Percentiles rank a stretch among this genome's conserved stretches.
phyloP scores from a whole-genome alignment of 176 grass and related monocot species.

The Areca catechu region DNA sequence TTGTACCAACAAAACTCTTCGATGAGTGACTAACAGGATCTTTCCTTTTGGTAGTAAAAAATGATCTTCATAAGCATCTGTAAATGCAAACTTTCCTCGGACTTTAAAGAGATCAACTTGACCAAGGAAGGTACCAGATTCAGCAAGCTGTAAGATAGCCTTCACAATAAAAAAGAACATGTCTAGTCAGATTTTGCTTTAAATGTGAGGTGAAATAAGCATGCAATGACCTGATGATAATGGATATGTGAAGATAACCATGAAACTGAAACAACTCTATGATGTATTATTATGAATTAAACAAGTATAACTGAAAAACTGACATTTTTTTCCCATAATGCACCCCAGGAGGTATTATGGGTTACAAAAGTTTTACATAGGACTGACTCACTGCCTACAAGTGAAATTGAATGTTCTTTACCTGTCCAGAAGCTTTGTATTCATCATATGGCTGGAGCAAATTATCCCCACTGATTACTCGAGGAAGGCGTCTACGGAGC shows the following conservation, averaged over 20 bases:
- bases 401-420: constrained; percentile 14
- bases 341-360: too few species aligned
- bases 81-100: constrained; percentile 91
- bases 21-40: constrained; percentile 72
- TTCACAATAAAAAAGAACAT: constrained; percentile 27
- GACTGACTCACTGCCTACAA: too few species aligned
- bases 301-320: too few species aligned
- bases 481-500: constrained; percentile 56
- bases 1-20: constrained; percentile 78
- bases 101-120: constrained; percentile 99
- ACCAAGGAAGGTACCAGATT: constrained; percentile 84
- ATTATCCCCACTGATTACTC: constrained; percentile 82
- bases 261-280: too few species aligned
- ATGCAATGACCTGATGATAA: too few species aligned
- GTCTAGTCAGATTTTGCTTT: neutral
- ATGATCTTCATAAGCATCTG: constrained; percentile 96
- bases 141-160: constrained; percentile 88
- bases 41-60: constrained; percentile 86
- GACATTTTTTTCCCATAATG: too few species aligned
- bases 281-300: too few species aligned
- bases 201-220: too few species aligned
- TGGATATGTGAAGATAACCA: too few species aligned
- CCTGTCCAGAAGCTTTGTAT: constrained; percentile 88
- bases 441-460: constrained; percentile 83
- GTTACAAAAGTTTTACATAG: too few species aligned